Evolutionary conservation across 495 filamentous ascomycete genomes (phyloP).

Genomic region (Neurospora sp.): DNA sequence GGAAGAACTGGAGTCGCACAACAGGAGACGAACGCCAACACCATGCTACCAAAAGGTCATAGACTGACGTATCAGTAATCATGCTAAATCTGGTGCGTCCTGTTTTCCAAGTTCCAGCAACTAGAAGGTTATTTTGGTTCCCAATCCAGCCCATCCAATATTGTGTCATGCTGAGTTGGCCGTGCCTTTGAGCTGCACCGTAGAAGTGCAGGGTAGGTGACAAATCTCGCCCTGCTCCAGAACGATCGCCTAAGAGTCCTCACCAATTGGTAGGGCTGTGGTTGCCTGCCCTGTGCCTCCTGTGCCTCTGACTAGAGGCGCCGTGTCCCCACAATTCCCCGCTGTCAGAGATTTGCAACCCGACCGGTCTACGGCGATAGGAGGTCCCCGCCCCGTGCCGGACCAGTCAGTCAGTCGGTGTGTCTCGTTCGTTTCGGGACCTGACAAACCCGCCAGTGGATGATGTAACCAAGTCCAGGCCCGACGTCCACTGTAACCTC

Average conservation of each 20-base stretch:
- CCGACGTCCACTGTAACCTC: neutral
- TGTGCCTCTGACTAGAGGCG: neutral
- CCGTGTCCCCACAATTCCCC: neutral
- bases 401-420: neutral
- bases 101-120: neutral
- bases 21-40: neutral
- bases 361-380: neutral
- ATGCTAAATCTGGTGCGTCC: neutral
- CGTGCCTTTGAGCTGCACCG: neutral
- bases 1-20: neutral
- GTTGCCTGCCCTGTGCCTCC: neutral
- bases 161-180: neutral
- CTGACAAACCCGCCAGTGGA: neutral
- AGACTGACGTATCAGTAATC: neutral
- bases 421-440: neutral
- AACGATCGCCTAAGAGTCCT: neutral
- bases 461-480: neutral
- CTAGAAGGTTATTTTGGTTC: neutral
- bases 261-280: neutral
- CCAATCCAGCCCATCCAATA: neutral
- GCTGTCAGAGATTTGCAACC: neutral
- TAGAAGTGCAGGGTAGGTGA: neutral
- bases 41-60: neutral
- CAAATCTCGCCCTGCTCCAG: neutral
- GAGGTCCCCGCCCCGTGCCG: neutral